Conservation (phyloP, 805 yeast species). For the Metschnikowia matae region DNA sequence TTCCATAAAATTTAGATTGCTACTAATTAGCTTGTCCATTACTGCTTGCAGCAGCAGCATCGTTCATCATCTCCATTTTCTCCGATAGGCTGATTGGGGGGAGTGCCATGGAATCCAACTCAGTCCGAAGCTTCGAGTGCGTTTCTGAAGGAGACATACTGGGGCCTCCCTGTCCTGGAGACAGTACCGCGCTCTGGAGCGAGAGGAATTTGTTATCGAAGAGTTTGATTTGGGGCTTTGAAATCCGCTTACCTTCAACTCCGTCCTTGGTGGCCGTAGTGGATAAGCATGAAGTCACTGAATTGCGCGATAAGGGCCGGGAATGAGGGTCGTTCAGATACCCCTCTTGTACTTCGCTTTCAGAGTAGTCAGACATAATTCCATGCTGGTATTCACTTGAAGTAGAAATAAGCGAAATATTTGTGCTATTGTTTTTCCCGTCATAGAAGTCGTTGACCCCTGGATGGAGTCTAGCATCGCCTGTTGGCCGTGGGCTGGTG, state of each 20-base stretch:
- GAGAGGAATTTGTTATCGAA: not conserved
- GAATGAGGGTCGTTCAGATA: constrained; percentile 30
- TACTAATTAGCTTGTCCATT: not conserved
- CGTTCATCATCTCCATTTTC: constrained; percentile 38
- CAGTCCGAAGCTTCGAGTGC: constrained; percentile 3
- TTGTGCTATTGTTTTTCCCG: constrained; percentile 16
- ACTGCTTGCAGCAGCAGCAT: not conserved
- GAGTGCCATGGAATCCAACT: constrained; percentile 9
- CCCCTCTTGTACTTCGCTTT: constrained; percentile 5
- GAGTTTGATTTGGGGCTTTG: constrained; percentile 28
- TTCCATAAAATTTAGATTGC: not conserved
- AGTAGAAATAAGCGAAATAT: constrained; percentile 24
- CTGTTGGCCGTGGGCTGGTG: not conserved
- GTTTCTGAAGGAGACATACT: not conserved
- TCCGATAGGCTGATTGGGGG: constrained; percentile 45
- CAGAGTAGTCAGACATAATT: constrained; percentile 6
- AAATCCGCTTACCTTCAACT: constrained; percentile 53
- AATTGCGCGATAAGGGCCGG: constrained; percentile 57
- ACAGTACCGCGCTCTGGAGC: not conserved
- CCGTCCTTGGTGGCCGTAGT: constrained; percentile 76
- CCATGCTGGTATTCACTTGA: constrained; percentile 25
- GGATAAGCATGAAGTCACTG: constrained; percentile 64
- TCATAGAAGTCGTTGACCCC: not conserved
- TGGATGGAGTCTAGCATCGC: not conserved
- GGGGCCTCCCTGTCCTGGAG: not conserved